Base-by-base conservation (phyloP, 495 filamentous ascomycete genomes). In the Podospora sp. region DNA sequence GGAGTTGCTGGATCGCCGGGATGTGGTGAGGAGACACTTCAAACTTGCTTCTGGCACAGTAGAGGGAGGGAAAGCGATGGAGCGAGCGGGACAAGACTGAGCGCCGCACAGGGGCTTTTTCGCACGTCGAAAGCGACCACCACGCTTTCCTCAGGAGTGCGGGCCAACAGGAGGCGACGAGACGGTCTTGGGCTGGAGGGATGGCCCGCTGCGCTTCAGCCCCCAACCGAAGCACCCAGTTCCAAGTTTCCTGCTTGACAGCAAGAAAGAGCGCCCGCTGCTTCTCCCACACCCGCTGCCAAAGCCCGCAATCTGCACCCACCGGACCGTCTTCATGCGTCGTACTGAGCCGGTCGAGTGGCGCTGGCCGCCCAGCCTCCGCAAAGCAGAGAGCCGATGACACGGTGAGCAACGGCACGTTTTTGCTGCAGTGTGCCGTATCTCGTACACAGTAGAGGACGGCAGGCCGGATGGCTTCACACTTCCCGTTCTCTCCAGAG, bases 61-160 rank as follows among this genome's bases (percentile, higher is more conserved):
- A 59, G 16, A 21, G 57, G 57, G n/a, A 59, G 26, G 29, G 29
- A 33, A 33, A 8, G 29, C 29, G 29, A 33, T 33, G 29, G 29
- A 59, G 18, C 20, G 26, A 21, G 27, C 57, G 57, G 57, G 57
- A 59, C 57, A 26, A 59, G 57, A 62, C 36, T 62, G 59, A 62
- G 0, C 24, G 29, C 59, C 36, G 59, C 59, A 50, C 35, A 24
- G 21, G 40, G 40, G 40, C 40, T 46, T 33, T n/a, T 46, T 46
- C 40, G 40, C 9, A 46, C 40, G 11, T 46, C 40, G 40, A 46
- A 18, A 46, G 12, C 16, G 40, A 46, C 40, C 40, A 14, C 40
- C 40, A 12, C 5, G 11, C 11, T 18, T 46, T 14, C 33, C 12
- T 36, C 40, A 46, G 40, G 40, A 46, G 40, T 4, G 40, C 40